Evolutionary conservation across 179 eudicot species (phyloP).

Genomic region (Patellifolia procumbens): DNA sequence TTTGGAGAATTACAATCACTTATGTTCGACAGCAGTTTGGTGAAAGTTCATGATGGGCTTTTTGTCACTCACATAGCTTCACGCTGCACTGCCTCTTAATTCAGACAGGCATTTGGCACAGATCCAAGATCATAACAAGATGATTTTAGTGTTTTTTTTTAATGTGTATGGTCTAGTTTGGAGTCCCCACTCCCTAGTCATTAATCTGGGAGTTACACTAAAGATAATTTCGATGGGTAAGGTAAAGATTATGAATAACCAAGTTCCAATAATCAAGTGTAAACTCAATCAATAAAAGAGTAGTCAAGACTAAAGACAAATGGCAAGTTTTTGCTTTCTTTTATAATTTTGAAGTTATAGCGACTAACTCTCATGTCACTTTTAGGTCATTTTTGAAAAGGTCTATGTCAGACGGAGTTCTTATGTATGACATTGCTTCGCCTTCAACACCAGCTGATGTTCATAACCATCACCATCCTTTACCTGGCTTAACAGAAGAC

Average conservation of each 20-base stretch:
- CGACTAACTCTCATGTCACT: constrained; percentile 1
- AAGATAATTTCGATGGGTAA: neutral
- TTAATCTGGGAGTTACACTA: neutral
- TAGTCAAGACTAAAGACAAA: constrained; percentile 2
- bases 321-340: neutral
- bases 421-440: constrained; percentile 57
- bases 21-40: neutral
- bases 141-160: neutral
- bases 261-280: neutral
- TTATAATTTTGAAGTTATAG: constrained; percentile 4
- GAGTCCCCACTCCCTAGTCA: neutral
- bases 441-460: constrained; percentile 48
- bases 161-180: neutral
- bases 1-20: neutral
- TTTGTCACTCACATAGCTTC: neutral
- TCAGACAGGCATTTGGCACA: neutral
- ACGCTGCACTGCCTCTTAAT: neutral
- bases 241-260: neutral
- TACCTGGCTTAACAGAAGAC: constrained; percentile 44
- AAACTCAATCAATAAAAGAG: constrained; percentile 7
- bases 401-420: constrained; percentile 89
- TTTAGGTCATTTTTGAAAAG: constrained; percentile 70
- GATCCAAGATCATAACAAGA: no score
- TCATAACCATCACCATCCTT: constrained; percentile 38
- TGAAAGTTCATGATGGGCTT: constrained; percentile 55